A percentile compares a stretch with the other conserved stretches of the same genome.
These are phyloP conservation scores for Ramularia collo-cygni DNA, from an alignment of 2,329 filamentous ascomycete genomes.

Conservation along the genomic window DNA sequence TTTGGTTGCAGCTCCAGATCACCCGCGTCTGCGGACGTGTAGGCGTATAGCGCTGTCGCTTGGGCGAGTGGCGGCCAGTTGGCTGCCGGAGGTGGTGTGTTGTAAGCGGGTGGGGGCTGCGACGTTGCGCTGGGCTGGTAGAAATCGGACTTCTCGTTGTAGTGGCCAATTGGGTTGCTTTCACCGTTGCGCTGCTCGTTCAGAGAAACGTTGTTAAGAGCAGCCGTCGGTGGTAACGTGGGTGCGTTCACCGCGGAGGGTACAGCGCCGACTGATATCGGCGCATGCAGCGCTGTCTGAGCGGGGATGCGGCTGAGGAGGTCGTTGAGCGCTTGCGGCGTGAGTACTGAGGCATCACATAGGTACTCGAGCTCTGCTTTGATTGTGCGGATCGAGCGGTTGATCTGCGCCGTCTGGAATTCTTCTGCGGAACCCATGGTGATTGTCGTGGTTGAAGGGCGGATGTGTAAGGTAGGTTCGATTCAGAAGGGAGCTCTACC, in stretches of 20 bases:
- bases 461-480: background rate
- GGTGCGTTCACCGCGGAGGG: conserved; percentile 22
- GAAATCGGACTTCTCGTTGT: conserved; percentile 34
- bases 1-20: conserved; percentile 76
- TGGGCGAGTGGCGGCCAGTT: conserved; percentile 54
- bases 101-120: conserved; percentile 49
- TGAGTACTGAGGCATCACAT: conserved; percentile 73
- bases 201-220: conserved; percentile 30
- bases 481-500: background rate
- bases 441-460: background rate
- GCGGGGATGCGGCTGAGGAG: conserved; percentile 69
- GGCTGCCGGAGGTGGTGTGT: conserved; percentile 42
- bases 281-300: conserved; percentile 52
- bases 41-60: conserved; percentile 77
- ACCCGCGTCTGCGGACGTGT: conserved; percentile 70
- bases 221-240: conserved; percentile 19
- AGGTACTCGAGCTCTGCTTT: conserved; percentile 94
- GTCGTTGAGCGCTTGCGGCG: conserved; percentile 64
- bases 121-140: conserved; percentile 31
- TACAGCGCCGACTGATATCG: conserved; percentile 32
- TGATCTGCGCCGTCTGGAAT: conserved; percentile 56
- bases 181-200: conserved; percentile 25
- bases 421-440: conserved; percentile 33
- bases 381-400: conserved; percentile 79
- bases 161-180: conserved; percentile 12